Percentiles rank a stretch among this genome's conserved stretches.
phyloP scores from a whole-genome alignment of 257 asterid genomes.

The Handroanthus guayacan region DNA sequence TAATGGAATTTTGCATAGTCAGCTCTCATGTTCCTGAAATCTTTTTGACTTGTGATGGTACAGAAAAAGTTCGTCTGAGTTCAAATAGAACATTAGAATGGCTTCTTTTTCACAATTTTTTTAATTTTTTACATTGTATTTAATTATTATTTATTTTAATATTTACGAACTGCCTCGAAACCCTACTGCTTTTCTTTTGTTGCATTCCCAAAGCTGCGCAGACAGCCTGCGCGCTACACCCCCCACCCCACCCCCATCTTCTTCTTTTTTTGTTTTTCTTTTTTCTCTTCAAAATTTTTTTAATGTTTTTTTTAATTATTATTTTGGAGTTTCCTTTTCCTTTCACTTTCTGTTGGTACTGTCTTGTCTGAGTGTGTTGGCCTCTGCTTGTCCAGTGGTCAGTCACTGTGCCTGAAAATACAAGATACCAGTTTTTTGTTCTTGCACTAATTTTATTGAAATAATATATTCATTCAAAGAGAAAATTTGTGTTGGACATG shows the following conservation, averaged over 20 bases:
- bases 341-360: slow-evolving; percentile 1
- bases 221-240: slow-evolving; percentile 37
- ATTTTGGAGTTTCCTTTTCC: not conserved
- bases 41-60: slow-evolving; percentile 14
- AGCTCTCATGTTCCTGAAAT: slow-evolving; percentile 20
- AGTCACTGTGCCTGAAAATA: slow-evolving; percentile 24
- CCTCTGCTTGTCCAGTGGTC: slow-evolving; percentile 28
- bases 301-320: not conserved
- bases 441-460: too few relatives aligned
- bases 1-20: slow-evolving; percentile 40
- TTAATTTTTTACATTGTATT: not conserved
- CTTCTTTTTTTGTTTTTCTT: too few relatives aligned
- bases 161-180: not conserved
- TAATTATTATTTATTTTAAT: not conserved
- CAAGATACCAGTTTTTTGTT: not conserved
- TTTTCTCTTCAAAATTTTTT: not conserved
- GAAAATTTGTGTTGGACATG: too few relatives aligned
- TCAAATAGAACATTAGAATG: not conserved
- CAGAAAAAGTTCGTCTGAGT: not conserved
- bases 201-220: slow-evolving; percentile 41
- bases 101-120: not conserved
- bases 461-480: too few relatives aligned
- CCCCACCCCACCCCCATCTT: slow-evolving; percentile 25
- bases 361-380: slow-evolving; percentile 42
- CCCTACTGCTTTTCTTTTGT: slow-evolving; percentile 11